Base-by-base conservation (phyloP, 805 yeast genomes). In the Cyberlindnera americana region DNA sequence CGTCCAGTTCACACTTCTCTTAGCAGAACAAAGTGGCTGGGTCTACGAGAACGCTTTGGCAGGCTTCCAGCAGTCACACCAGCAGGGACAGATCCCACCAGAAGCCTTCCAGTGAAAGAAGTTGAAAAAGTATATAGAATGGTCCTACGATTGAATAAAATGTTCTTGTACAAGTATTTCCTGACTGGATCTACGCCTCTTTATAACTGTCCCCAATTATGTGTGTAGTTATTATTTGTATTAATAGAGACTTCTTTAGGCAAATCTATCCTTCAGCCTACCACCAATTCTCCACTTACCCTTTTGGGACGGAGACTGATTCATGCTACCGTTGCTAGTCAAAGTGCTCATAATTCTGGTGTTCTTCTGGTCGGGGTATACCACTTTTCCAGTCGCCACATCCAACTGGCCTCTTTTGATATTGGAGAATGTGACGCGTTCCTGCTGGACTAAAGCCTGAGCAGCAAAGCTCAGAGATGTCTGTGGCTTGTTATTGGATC, bases 1-100 rank as follows among this genome's bases (percentile, higher is more conserved):
- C 49, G 68, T 84, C n/a, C 84, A 85, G 52, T 90, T 80, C 59
- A 85, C 91, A 0, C 65, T 79, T 19, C 77, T 90, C 84, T 72
- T 93, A 28, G 82, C 89, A 41, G 89, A 88, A 58, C 96, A 89
- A 60, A 87, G 95, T 54, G 73, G 76, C 39, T 90, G 95, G 90
- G 83, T 85, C 60, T 81, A 77, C 50, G 78, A 76, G 19, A 71
- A 67, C 38, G 90, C 96, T 19, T 65, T 77, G 12, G 71, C 70
- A 31, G 81, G 85, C 40, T 91, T 91, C 63, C 75, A 78, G 49
- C 78, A 74, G 49, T 82, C 87, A 25, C 56, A 49, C n/a, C 40
- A 50, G 15, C 46, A 41, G 16, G 59, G 58, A 7, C 59, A 54
- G 26, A 52, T 57, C 17, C 61, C 61, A 13, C 56, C 50, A 27